Evolutionary conservation across 139 green algal genomes (phyloP), one percentile per base, ranked within the genome.

Genomic region (Chlamydomonas sp.): DNA sequence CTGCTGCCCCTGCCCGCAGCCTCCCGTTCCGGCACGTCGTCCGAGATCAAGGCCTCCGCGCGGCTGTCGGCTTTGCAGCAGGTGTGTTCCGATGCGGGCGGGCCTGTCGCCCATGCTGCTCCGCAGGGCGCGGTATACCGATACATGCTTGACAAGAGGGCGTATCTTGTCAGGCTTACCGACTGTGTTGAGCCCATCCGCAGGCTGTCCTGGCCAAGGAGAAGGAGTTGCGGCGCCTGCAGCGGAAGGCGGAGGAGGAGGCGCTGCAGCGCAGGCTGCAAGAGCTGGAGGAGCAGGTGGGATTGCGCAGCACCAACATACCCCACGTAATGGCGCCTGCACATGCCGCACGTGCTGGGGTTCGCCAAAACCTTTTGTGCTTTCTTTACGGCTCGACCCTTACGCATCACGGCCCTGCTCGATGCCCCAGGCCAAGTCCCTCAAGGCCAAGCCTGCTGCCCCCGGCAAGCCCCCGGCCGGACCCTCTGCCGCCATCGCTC

Each of bases 231-330:
- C 63, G 63, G 9, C 79, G 79, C 1, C 31, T 84, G 63, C 63
- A 84, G 63, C 4, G 2, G 15, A 60, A 90, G 79, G 58, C 66
- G 8, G 60, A 83, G 59, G 67, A 78, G 78, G 17, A 78, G 67
- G 62, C 78, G 63, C 17, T 90, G 68, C 10, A 85, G 71, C n/a
- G 5, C 62, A 78, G 83, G 16, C 85, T 86, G 0, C n/a, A 62
- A 49, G 63, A 90, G 62, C 68, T 90, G 62, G 85, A 82, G 62
- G 63, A 86, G 79, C 72, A 83, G 63, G 61, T 74, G 18, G 31
- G 31, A 64, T 64, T 76, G 63, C 79, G 12, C 12, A 71, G 66
- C 10, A 10, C 66, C 66, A 14, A 10, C 66, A 18, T 10, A 71
- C 66, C 10, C 12, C 66, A 71, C 66, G 10, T 10, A 10, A 71